These are phyloP conservation scores for Mallotus repandus DNA, from an alignment of 441 rosid species.

Conservation along the genomic window DNA sequence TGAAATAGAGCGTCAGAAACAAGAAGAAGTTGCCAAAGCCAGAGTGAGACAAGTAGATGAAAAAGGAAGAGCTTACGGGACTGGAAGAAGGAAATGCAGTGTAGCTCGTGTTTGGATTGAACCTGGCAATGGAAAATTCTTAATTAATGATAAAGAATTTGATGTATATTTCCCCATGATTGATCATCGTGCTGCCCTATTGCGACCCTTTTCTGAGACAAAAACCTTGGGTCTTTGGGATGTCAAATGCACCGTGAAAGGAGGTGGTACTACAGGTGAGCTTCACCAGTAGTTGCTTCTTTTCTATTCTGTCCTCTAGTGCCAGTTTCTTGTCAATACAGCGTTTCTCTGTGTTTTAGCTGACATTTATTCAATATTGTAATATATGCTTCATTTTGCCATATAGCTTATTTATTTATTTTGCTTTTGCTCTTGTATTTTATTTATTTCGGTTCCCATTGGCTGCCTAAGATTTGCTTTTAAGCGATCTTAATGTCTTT, in stretches of 20 bases:
- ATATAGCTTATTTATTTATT: not conserved
- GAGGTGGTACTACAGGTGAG: conserved; percentile 89
- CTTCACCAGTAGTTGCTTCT: not conserved
- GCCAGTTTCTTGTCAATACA: not conserved
- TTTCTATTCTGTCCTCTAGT: not conserved
- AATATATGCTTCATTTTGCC: not conserved
- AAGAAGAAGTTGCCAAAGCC: conserved; percentile 86
- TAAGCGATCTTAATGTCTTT: too few relatives aligned
- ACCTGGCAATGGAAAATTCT: conserved; percentile 75
- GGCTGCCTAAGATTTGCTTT: too few relatives aligned
- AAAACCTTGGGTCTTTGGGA: conserved; percentile 96
- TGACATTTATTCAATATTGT: not conserved
- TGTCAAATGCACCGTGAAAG: conserved; percentile 78
- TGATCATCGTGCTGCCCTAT: conserved; percentile 89
- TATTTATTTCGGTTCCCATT: too few relatives aligned
- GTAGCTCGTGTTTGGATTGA: conserved; percentile 88
- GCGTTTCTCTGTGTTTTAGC: not conserved
- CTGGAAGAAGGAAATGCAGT: conserved; percentile 94
- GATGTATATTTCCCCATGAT: conserved; percentile 93
- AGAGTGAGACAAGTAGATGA: conserved; percentile 84
- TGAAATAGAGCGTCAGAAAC: conserved; percentile 82
- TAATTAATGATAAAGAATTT: conserved; percentile 70
- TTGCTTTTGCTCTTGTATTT: too few relatives aligned
- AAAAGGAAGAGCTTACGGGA: conserved; percentile 89
- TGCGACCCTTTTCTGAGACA: conserved; percentile 88